phyloP scores from a whole-genome alignment of 148 eudicot genomes.

The Heliamphora exappendiculata region DNA sequence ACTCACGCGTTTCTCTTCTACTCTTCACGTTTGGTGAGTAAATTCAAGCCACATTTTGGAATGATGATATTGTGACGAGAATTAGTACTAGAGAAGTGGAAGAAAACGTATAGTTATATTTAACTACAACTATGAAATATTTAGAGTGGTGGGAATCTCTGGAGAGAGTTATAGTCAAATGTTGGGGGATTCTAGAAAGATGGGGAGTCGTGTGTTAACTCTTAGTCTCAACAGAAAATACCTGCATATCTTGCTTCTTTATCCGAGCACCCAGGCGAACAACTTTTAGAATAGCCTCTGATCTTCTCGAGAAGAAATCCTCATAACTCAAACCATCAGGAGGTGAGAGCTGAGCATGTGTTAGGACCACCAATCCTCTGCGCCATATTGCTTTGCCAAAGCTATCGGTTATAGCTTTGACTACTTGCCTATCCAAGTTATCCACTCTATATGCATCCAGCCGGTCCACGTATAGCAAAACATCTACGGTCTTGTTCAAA shows the following conservation, averaged over 20 bases:
- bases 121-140: neutral
- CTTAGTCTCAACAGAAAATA: too few relatives aligned
- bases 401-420: constrained; percentile 74
- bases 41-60: too few relatives aligned
- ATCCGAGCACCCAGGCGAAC: constrained; percentile 62
- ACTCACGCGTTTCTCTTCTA: neutral
- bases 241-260: constrained; percentile 45
- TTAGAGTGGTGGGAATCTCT: neutral
- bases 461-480: constrained; percentile 87
- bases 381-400: constrained; percentile 88
- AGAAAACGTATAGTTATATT: too few relatives aligned
- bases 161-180: neutral
- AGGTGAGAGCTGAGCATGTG: constrained; percentile 96
- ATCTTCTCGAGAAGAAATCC: constrained; percentile 70
- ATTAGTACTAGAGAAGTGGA: too few relatives aligned
- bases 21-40: too few relatives aligned
- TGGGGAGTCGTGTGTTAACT: too few relatives aligned
- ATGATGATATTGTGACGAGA: too few relatives aligned
- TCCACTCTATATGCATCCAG: constrained; percentile 93
- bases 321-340: constrained; percentile 90
- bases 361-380: constrained; percentile 72
- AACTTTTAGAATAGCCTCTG: constrained; percentile 73
- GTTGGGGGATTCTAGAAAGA: too few relatives aligned
- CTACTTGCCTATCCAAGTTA: constrained; percentile 78
- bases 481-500: constrained; percentile 80